Evolutionary conservation across 1,139 yeast genomes (phyloP).

Genomic region (Hanseniaspora uvarum): DNA sequence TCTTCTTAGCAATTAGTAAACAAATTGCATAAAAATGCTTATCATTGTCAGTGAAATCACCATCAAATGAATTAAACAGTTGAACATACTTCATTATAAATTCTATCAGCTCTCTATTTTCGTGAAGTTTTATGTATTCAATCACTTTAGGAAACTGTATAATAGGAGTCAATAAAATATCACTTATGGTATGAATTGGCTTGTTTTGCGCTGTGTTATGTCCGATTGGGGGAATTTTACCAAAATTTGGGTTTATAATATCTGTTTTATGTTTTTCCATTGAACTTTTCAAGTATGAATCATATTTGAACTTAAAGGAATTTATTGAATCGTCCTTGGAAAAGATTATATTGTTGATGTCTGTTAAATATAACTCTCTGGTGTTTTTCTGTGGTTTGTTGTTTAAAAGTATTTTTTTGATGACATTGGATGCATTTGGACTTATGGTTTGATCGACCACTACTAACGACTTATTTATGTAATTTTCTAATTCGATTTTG

Average conservation of each 20-base stretch:
- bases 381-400: conserved; percentile 1
- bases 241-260: conserved; percentile 2
- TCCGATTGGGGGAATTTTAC: neutral
- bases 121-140: conserved; percentile 5
- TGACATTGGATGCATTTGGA: neutral
- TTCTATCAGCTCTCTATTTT: conserved; percentile 11
- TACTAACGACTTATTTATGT: conserved; percentile 2
- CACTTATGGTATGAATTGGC: neutral
- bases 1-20: neutral
- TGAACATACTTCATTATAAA: conserved; percentile 6
- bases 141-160: conserved; percentile 11
- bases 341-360: neutral
- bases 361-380: neutral
- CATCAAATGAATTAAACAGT: neutral
- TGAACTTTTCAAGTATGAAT: neutral
- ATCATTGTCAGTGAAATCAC: neutral
- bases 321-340: neutral
- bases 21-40: conserved; percentile 6
- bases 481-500: neutral
- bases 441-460: neutral
- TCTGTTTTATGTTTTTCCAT: neutral
- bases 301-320: neutral
- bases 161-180: conserved; percentile 1
- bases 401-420: neutral
- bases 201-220: neutral